phyloP scores from a whole-genome alignment of 371 early-diverging fungal genomes.

The Mortierella sp. region DNA sequence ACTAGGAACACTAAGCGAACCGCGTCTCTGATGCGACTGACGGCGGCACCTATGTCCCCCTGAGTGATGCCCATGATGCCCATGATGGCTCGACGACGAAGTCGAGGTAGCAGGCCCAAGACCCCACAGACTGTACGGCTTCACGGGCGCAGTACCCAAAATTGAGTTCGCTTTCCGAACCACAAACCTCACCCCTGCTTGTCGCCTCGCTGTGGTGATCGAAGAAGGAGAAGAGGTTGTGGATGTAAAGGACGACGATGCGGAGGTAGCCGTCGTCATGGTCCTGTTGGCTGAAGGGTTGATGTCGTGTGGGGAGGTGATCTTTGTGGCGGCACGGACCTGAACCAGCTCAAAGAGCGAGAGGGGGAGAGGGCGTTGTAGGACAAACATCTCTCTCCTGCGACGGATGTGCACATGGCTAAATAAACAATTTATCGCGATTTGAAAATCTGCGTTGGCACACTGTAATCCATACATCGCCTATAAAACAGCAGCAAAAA shows the following conservation, averaged over 20 bases:
- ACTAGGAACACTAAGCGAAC: not conserved
- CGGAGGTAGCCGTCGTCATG: not conserved
- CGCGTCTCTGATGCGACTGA: conserved; percentile 12
- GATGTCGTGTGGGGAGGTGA: conserved; percentile 30
- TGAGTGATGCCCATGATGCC: not conserved
- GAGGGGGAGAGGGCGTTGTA: conserved; percentile 36
- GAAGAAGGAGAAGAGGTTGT: not conserved
- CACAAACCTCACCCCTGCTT: conserved; percentile 42
- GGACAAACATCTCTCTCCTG: conserved; percentile 39
- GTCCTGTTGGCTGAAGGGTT: not conserved
- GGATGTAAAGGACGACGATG: not conserved
- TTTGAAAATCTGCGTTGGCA: too few species aligned
- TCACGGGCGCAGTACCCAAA: conserved; percentile 43
- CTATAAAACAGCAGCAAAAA: not conserved
- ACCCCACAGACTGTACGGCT: conserved; percentile 54
- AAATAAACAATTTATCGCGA: not conserved
- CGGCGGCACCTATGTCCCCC: not conserved
- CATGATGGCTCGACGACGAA: conserved; percentile 2
- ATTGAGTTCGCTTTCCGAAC: conserved; percentile 46
- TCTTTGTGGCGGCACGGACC: conserved; percentile 38
- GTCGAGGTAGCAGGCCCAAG: conserved; percentile 26
- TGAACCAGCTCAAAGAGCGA: conserved; percentile 53
- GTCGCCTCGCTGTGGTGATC: not conserved
- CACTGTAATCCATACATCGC: too few species aligned
- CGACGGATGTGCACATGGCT: conserved; percentile 45